Evolutionary conservation across 768 basidiomycete genomes (phyloP).

Genomic region (Candolleomyces eurysporus): DNA sequence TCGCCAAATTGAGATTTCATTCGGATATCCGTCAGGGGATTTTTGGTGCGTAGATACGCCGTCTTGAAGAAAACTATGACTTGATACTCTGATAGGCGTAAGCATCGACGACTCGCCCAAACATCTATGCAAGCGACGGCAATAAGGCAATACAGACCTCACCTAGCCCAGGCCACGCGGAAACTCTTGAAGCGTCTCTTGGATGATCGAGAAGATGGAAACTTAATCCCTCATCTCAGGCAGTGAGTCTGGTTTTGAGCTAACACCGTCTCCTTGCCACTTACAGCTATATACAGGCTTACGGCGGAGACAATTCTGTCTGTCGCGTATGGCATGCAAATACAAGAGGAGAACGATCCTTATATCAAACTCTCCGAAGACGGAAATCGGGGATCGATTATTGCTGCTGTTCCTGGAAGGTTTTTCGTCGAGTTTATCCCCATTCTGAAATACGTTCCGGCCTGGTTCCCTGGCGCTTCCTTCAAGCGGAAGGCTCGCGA

Average conservation of each 20-base stretch:
- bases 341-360: constrained; percentile 27
- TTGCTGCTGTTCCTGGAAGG: constrained; percentile 24
- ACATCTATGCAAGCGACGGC: constrained; percentile 28
- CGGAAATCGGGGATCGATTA: constrained; percentile 16
- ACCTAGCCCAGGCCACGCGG: constrained; percentile 24
- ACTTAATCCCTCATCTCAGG: neutral
- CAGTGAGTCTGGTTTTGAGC: neutral
- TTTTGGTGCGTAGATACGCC: constrained; percentile 12
- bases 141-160: constrained; percentile 20
- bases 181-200: constrained; percentile 27
- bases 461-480: constrained; percentile 30
- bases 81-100: constrained; percentile 23
- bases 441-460: constrained; percentile 25
- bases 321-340: constrained; percentile 34
- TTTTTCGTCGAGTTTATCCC: constrained; percentile 32
- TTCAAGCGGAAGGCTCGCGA: constrained; percentile 38
- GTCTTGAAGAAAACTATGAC: too few relatives aligned
- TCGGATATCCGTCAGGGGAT: constrained; percentile 10
- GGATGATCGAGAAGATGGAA: constrained; percentile 15
- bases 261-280: too few relatives aligned
- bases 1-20: neutral
- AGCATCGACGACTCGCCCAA: constrained; percentile 28
- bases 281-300: neutral
- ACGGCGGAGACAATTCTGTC: constrained; percentile 33
- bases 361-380: constrained; percentile 25